Base-by-base conservation (phyloP, 306 rosid genomes). In the Prunus davidiana region DNA sequence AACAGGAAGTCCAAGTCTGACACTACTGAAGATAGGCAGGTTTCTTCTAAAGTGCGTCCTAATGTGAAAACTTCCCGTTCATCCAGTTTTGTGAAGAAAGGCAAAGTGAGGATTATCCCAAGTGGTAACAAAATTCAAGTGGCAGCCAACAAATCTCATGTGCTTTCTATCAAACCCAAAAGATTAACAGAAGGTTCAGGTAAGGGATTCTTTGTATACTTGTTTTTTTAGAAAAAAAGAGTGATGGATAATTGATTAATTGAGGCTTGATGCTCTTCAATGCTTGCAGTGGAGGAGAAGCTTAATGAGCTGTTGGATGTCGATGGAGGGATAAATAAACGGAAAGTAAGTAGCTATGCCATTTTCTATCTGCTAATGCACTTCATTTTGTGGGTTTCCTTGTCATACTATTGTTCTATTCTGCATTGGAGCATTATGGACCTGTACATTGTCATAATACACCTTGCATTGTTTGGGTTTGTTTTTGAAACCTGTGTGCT, bases 251-350 rank as follows among this genome's bases (percentile, higher is more conserved):
- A 66, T 55, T 77, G 56, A 77, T 18, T 69, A 72, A 72, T 52
- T 82, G 72, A 84, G 73, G 74, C 64, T 66, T 82, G 50, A 80
- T 79, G 62, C 51, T 79, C 76, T 82, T 77, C 25, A 55, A 72
- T 81, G 58, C 75, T 83, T 88, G 84, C 93, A 96, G 99, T 96
- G 77, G 96, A 96, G 82, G 98, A 83, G 87, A 96, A 91, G 83
- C 99, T 96, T 82, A 93, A 87, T 25, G 99, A 93, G 83, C 82
- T 96, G 84, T 79, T 96, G 82, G 99, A 96, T 87, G 86, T 77
- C 72, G 91, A 89, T 61, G 99, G 99, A 41, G 99, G 99, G 74
- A 88, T 96, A 76, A 96, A 97, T 88, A 92, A 89, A 79, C 84
- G 98, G 86, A 96, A 91, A 79, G 99, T 93, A 85, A 84, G 99